Percentiles rank a stretch among this genome's conserved stretches.
Conservation (phyloP, 768 basidiomycete genomes). For the Amanita molliuscula region DNA sequence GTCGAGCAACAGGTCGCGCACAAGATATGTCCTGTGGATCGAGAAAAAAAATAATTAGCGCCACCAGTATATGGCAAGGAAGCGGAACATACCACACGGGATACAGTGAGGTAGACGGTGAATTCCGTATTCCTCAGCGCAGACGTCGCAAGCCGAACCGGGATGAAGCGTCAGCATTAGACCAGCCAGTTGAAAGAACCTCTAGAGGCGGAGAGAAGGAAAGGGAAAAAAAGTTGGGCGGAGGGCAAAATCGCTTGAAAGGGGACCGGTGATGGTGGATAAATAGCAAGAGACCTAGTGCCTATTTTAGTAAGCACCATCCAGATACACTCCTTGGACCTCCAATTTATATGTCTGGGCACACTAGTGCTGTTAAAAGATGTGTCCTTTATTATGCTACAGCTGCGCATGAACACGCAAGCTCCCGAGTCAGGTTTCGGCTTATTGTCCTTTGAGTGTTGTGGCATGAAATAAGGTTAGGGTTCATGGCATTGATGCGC, state of each 20-base stretch:
- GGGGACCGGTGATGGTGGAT: slow-evolving; percentile 26
- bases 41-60: slow-evolving; percentile 18
- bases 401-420: not conserved
- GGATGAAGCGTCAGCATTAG: slow-evolving; percentile 75
- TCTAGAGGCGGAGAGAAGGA: slow-evolving; percentile 28
- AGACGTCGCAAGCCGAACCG: slow-evolving; percentile 83
- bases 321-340: not conserved
- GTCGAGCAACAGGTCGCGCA: slow-evolving; percentile 69
- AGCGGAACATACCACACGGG: slow-evolving; percentile 57
- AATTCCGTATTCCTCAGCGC: slow-evolving; percentile 76
- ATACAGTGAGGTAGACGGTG: slow-evolving; percentile 71
- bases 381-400: not conserved
- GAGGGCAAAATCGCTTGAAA: slow-evolving; percentile 30
- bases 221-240: slow-evolving; percentile 29
- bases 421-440: not conserved
- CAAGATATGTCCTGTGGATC: slow-evolving; percentile 59
- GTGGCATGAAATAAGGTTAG: slow-evolving; percentile 4
- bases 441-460: not conserved
- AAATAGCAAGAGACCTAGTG: slow-evolving; percentile 36
- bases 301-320: slow-evolving; percentile 9
- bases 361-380: not conserved
- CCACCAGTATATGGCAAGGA: slow-evolving; percentile 2
- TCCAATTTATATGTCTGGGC: not conserved
- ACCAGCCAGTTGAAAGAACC: slow-evolving; percentile 33
- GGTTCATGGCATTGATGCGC: slow-evolving; percentile 5